Conservation (phyloP, 768 basidiomycete genomes). For the Termitomyces sp. region DNA sequence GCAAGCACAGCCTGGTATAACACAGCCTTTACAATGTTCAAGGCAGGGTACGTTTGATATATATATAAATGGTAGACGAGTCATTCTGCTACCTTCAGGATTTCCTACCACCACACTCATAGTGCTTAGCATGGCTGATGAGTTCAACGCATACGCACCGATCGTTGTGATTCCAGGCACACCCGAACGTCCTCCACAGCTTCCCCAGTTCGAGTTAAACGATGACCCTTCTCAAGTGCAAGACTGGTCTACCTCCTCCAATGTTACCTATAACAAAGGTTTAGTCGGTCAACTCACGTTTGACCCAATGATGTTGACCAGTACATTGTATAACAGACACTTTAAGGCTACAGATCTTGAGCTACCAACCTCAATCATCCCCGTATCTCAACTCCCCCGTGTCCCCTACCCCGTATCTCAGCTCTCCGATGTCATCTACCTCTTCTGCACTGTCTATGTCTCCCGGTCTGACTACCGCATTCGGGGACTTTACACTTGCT, state of each 20-base stretch:
- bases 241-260: not conserved
- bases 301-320: not conserved
- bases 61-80: not conserved
- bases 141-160: not conserved
- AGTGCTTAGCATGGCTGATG: not conserved
- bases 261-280: constrained; percentile 4
- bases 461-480: not conserved
- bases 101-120: not conserved
- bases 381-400: constrained; percentile 5
- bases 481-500: not conserved
- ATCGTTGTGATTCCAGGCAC: constrained; percentile 10
- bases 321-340: not conserved
- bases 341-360: not conserved
- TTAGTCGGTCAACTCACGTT: not conserved
- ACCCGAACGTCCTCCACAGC: not conserved
- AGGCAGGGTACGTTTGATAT: not conserved
- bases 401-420: not conserved
- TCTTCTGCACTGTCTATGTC: constrained; percentile 8
- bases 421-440: constrained; percentile 1
- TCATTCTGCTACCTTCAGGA: not conserved
- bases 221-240: not conserved
- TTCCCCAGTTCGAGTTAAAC: not conserved
- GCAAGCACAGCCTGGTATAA: constrained; percentile 1
- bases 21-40: no score
- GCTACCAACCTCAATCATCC: not conserved